These are phyloP conservation scores for Besnoitia besnoiti DNA, from an alignment of 169 alveolate genomes.

Conservation along the genomic window DNA sequence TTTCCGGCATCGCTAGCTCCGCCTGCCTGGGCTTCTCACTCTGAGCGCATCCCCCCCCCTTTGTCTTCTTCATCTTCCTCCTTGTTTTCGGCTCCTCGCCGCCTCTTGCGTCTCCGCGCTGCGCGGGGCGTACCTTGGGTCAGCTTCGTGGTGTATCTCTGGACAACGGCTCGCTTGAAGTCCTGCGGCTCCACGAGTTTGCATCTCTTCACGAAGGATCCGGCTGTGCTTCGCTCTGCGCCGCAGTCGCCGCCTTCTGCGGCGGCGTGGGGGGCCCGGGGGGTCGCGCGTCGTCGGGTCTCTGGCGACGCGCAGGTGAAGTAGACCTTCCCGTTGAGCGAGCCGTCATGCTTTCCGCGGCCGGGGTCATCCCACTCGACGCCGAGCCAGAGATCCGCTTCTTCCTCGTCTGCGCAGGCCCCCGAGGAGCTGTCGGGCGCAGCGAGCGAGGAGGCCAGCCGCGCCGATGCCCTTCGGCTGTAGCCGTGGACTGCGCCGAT, in stretches of 20 bases:
- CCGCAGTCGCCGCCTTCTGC: not conserved
- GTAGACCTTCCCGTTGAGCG: conserved; percentile 46
- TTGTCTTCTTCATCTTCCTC: too few species aligned
- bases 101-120: too few species aligned
- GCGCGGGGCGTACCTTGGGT: not conserved
- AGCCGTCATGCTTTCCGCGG: conserved; percentile 67
- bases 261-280: not conserved
- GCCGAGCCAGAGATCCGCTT: conserved; percentile 64
- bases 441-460: not conserved
- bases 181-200: conserved; percentile 26
- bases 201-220: conserved; percentile 23
- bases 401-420: not conserved
- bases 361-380: conserved; percentile 68
- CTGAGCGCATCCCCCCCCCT: too few species aligned
- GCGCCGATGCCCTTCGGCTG: not conserved
- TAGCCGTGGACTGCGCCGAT: not conserved
- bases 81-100: too few species aligned
- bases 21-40: too few species aligned
- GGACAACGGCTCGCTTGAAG: conserved; percentile 29
- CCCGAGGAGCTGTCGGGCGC: not conserved
- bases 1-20: too few species aligned
- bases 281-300: too few species aligned
- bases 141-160: conserved; percentile 39
- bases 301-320: too few species aligned
- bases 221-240: conserved; percentile 4